A percentile compares a stretch with the other conserved stretches of the same genome.
phyloP scores from a whole-genome alignment of 2,329 filamentous ascomycete species.

The Penicillium thymicola region DNA sequence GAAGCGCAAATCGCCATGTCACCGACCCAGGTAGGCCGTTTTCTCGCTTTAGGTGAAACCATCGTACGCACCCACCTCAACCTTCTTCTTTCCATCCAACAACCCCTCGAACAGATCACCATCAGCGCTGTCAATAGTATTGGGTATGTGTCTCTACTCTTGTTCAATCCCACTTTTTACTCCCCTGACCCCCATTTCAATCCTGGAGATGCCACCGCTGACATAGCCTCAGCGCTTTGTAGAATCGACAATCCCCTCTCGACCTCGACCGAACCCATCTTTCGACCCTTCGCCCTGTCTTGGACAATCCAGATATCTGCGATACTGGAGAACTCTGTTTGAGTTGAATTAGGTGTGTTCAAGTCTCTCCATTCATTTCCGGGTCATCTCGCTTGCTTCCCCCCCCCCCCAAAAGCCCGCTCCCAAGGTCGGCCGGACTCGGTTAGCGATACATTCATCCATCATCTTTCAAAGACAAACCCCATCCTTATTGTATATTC shows the following conservation, averaged over 20 bases:
- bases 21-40: conserved; percentile 31
- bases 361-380: conserved; percentile 34
- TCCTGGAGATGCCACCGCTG: conserved; percentile 38
- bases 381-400: conserved; percentile 31
- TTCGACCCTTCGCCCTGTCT: conserved; percentile 17
- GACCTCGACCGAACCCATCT: conserved; percentile 23
- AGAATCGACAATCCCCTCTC: conserved; percentile 30
- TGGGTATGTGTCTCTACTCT: conserved; percentile 17
- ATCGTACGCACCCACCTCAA: conserved; percentile 34
- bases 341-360: conserved; percentile 33
- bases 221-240: conserved; percentile 39
- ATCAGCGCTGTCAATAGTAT: conserved; percentile 2
- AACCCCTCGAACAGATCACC: conserved; percentile 15
- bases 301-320: conserved; percentile 27
- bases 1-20: conserved; percentile 33
- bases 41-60: conserved; percentile 45
- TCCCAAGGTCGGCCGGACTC: conserved; percentile 33
- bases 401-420: conserved; percentile 24
- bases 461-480: conserved; percentile 10
- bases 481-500: conserved; percentile 19
- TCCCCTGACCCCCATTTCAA: conserved; percentile 22
- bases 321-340: conserved; percentile 28
- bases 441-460: conserved; percentile 21
- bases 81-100: conserved; percentile 22
- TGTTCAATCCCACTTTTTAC: conserved; percentile 12